These are phyloP conservation scores for Angophora floribunda DNA, from an alignment of 345 rosid genomes.

Conservation along the genomic window DNA sequence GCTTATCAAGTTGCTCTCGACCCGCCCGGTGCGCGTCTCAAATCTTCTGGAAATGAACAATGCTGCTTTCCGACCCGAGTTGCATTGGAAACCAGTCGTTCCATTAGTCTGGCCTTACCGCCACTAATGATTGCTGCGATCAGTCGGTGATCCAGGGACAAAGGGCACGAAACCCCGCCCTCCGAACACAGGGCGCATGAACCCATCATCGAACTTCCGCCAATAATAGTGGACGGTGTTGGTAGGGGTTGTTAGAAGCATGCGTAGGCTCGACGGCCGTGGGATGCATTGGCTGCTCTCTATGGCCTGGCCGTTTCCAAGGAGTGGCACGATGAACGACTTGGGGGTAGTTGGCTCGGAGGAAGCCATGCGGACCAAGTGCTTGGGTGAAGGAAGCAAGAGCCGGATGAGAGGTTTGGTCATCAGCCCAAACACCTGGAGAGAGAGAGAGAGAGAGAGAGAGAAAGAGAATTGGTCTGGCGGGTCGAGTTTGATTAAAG, in stretches of 20 bases:
- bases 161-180: slow-evolving; percentile 72
- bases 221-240: slow-evolving; percentile 72
- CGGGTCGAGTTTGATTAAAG: background rate
- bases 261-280: slow-evolving; percentile 30
- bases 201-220: slow-evolving; percentile 69
- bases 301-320: slow-evolving; percentile 23
- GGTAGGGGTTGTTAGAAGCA: slow-evolving; percentile 59
- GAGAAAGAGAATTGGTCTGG: background rate
- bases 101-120: background rate
- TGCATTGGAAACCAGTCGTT: background rate
- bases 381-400: slow-evolving; percentile 56
- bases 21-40: background rate
- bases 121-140: slow-evolving; percentile 26
- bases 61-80: background rate
- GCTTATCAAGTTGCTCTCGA: background rate
- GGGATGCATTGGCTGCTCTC: slow-evolving; percentile 12
- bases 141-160: slow-evolving; percentile 63
- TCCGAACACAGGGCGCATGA: slow-evolving; percentile 88
- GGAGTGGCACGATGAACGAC: slow-evolving; percentile 51
- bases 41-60: background rate
- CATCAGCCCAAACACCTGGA: slow-evolving; percentile 81
- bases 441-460: background rate
- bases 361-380: slow-evolving; percentile 29
- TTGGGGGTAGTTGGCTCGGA: slow-evolving; percentile 45
- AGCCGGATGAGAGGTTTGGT: slow-evolving; percentile 74